Evolutionary conservation across 2,329 filamentous ascomycete species (phyloP).

Genomic region (Aureobasidium lini): DNA sequence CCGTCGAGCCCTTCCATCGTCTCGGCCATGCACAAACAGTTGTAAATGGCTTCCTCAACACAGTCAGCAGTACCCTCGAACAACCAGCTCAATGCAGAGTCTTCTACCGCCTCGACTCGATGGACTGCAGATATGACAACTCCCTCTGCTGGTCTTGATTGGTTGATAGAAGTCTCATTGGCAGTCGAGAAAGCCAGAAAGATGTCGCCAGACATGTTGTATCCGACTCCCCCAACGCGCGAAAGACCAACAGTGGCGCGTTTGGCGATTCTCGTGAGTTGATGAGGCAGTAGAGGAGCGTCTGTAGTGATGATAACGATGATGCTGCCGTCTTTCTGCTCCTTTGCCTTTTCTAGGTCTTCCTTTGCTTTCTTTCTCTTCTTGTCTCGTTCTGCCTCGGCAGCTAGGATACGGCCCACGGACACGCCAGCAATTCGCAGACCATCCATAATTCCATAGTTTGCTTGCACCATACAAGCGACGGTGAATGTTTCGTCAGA

Average conservation of each 20-base stretch:
- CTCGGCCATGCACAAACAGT: not conserved
- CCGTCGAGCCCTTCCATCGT: not conserved
- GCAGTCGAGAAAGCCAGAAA: not conserved
- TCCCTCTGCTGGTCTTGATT: not conserved
- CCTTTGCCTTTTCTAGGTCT: constrained; percentile 3
- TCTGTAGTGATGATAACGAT: constrained; percentile 3
- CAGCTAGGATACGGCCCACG: not conserved
- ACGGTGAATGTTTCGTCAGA: not conserved
- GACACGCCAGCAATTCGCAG: not conserved
- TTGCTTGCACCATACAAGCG: not conserved
- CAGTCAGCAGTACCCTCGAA: not conserved
- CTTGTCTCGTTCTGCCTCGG: not conserved
- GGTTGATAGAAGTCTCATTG: not conserved
- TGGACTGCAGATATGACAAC: not conserved
- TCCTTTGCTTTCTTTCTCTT: not conserved
- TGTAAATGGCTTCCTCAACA: constrained; percentile 2
- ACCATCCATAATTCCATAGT: not conserved
- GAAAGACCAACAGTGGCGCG: not conserved
- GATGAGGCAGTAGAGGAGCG: not conserved
- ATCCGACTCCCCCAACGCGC: not conserved
- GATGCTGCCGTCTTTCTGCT: constrained; percentile 1
- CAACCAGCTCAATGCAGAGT: not conserved
- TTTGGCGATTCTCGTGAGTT: not conserved
- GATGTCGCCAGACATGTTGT: constrained; percentile 7
- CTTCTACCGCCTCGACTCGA: not conserved